Evolutionary conservation across 768 basidiomycete genomes (phyloP).

Genomic region (Naganishia antarctica): DNA sequence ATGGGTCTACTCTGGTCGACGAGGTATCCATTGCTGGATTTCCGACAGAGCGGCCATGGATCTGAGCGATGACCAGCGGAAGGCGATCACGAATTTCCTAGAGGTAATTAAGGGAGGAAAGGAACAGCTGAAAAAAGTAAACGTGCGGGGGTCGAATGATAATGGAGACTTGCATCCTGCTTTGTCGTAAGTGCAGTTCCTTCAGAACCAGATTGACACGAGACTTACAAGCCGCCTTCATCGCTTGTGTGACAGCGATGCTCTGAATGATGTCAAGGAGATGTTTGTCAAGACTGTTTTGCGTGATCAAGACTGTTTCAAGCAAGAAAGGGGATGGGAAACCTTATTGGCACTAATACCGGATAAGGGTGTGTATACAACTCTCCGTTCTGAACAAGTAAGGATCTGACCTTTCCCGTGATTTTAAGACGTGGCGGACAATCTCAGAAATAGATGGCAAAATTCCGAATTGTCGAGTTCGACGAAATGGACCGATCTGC

Average conservation of each 20-base stretch:
- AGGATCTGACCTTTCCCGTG: too few species aligned
- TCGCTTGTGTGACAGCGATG: conserved; percentile 47
- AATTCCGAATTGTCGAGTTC: conserved; percentile 58
- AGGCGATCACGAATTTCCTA: conserved; percentile 77
- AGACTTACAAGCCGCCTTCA: not conserved
- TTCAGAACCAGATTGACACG: not conserved
- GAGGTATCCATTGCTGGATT: conserved; percentile 98
- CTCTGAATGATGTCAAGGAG: conserved; percentile 55
- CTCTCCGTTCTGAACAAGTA: too few species aligned
- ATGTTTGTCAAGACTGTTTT: conserved; percentile 68
- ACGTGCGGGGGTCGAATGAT: conserved; percentile 56
- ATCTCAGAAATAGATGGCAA: conserved; percentile 61
- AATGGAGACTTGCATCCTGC: conserved; percentile 63
- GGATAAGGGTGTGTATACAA: conserved; percentile 52
- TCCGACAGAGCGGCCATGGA: conserved; percentile 81
- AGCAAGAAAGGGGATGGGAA: conserved; percentile 65
- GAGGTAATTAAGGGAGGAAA: conserved; percentile 76
- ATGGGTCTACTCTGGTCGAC: conserved; percentile 97
- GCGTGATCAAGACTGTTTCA: conserved; percentile 78
- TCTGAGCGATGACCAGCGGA: conserved; percentile 84
- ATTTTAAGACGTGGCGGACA: conserved; percentile 51
- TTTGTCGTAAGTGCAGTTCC: conserved; percentile 56
- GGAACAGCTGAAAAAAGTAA: conserved; percentile 75
- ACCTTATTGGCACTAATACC: conserved; percentile 65
- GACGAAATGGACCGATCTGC: conserved; percentile 69